Evolutionary conservation across 257 asterid genomes (phyloP).

Genomic region (Plantago elongata): DNA sequence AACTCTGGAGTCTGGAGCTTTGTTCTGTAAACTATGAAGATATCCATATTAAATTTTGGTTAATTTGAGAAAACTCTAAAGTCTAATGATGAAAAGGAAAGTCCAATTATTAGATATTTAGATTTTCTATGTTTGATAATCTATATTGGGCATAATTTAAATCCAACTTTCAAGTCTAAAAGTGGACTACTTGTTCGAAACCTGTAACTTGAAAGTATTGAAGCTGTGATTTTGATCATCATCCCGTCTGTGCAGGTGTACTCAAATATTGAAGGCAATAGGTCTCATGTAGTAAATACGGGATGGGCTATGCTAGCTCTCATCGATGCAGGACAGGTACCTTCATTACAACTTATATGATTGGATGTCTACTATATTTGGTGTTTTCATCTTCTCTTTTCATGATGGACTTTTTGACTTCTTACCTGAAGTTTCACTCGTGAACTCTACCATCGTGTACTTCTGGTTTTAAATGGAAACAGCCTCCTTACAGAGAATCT

Average conservation of each 20-base stretch:
- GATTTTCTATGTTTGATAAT: background rate
- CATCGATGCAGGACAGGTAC: slow-evolving; percentile 84
- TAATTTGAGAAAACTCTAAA: background rate
- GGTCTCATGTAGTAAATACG: slow-evolving; percentile 84
- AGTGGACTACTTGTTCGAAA: too few relatives aligned
- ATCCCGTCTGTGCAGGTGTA: slow-evolving; percentile 54
- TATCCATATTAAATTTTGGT: background rate
- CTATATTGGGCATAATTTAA: background rate
- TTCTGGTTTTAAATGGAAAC: too few relatives aligned
- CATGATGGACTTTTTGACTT: too few relatives aligned
- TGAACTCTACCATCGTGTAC: too few relatives aligned
- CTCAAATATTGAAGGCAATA: slow-evolving; percentile 73
- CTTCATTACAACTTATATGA: slow-evolving; percentile 6
- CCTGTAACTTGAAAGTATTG: background rate
- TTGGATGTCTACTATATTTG: background rate
- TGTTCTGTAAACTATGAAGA: background rate
- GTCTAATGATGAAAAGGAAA: too few relatives aligned
- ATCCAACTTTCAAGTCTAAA: background rate
- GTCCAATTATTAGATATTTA: background rate
- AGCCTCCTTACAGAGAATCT: too few relatives aligned
- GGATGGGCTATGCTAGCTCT: slow-evolving; percentile 90
- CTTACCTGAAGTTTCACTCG: too few relatives aligned
- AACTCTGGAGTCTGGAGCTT: background rate
- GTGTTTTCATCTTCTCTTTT: too few relatives aligned
- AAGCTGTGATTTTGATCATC: slow-evolving; percentile 17